A percentile compares a stretch with the other conserved stretches of the same genome.
Evolutionary conservation across 2,329 filamentous ascomycete species (phyloP).

Genomic region (Paracorniculantispora psalliotae): DNA sequence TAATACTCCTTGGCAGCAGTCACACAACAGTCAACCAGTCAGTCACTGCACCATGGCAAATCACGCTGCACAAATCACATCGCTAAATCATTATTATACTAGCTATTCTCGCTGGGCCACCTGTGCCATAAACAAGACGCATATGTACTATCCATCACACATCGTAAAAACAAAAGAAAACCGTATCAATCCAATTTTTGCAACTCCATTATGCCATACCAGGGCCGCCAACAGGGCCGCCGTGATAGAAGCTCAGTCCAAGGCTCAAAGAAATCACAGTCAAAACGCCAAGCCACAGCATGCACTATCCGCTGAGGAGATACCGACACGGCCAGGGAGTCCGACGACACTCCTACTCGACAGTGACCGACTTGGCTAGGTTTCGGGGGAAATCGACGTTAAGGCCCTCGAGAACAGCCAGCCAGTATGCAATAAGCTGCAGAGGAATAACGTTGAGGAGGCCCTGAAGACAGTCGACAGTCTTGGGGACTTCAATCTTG

Average conservation of each 20-base stretch:
- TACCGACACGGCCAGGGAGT: neutral
- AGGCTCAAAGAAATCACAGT: conserved; percentile 1
- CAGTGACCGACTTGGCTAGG: conserved; percentile 97
- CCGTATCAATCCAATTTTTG: conserved; percentile 1
- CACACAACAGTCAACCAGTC: too few relatives aligned
- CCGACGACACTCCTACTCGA: conserved; percentile 64
- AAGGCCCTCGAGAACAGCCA: conserved; percentile 89
- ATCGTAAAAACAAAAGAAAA: neutral
- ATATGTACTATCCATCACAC: neutral
- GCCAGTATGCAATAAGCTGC: conserved; percentile 98
- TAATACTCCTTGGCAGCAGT: too few relatives aligned
- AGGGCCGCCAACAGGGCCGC: neutral
- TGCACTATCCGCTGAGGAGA: neutral
- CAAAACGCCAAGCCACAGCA: neutral
- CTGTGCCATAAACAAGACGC: neutral
- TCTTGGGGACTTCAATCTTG: conserved; percentile 96
- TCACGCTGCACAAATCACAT: too few relatives aligned
- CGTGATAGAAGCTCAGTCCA: neutral
- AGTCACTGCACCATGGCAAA: too few relatives aligned
- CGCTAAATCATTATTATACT: conserved; percentile 10
- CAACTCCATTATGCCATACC: conserved; percentile 3
- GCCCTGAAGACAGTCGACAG: conserved; percentile 91
- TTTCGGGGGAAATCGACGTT: conserved; percentile 99
- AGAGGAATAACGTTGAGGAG: conserved; percentile 96
- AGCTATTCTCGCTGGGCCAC: neutral